Conservation (phyloP, 2,329 filamentous ascomycete genomes). For the Xylaria sp. region DNA sequence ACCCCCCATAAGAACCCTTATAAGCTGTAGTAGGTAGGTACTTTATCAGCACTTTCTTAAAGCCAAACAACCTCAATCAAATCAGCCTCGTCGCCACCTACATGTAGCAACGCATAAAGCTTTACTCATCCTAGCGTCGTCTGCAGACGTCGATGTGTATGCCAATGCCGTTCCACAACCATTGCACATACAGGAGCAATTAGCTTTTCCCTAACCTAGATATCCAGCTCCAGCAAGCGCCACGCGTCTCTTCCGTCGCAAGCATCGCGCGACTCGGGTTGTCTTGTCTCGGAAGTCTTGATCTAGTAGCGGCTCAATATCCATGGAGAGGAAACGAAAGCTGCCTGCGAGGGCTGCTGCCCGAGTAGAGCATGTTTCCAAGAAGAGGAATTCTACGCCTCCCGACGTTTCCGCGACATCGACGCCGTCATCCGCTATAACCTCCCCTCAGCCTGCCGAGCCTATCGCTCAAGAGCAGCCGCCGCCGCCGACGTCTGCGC, state of each 20-base stretch:
- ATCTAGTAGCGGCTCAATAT: constrained; percentile 7
- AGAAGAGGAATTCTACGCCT: constrained; percentile 69
- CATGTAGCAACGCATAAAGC: not conserved
- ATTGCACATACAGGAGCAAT: not conserved
- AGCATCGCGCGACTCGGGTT: constrained; percentile 2
- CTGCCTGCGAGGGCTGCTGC: constrained; percentile 71
- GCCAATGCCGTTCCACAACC: constrained; percentile 1
- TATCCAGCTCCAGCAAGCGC: not conserved
- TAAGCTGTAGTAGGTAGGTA: not conserved
- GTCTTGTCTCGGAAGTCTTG: constrained; percentile 31
- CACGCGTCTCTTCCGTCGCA: not conserved
- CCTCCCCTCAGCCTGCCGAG: constrained; percentile 53
- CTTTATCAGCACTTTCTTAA: not conserved
- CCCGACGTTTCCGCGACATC: constrained; percentile 65
- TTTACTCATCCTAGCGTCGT: not conserved
- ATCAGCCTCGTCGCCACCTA: not conserved
- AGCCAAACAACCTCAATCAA: not conserved
- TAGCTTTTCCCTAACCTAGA: not conserved
- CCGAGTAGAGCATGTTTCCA: constrained; percentile 68
- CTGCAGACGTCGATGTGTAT: not conserved
- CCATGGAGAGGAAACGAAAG: constrained; percentile 76
- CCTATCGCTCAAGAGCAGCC: constrained; percentile 49
- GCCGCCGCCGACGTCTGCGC: constrained; percentile 35
- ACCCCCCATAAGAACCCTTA: too few species aligned
- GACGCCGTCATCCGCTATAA: constrained; percentile 46